Percentiles rank a stretch among this genome's conserved stretches.
Evolutionary conservation across 2,329 filamentous ascomycete genomes (phyloP).

Genomic region (Dactylellina sp.): DNA sequence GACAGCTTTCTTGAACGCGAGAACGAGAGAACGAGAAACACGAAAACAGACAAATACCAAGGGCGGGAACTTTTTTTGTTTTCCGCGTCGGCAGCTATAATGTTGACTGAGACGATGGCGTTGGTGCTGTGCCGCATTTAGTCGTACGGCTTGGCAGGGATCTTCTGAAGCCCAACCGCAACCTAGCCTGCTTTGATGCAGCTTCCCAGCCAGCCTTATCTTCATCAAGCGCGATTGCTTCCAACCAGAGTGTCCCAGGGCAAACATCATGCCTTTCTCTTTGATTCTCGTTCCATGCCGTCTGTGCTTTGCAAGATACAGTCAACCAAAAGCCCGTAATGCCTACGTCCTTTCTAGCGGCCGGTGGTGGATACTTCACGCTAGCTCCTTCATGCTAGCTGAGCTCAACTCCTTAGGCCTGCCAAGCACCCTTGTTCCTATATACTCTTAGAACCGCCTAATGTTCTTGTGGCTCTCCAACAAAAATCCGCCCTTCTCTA

Average conservation of each 20-base stretch:
- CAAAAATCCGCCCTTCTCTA: constrained; percentile 1
- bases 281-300: constrained; percentile 24
- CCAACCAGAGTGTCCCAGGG: constrained; percentile 9
- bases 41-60: constrained; percentile 24
- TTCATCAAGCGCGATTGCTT: constrained; percentile 18
- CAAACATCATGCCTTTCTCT: constrained; percentile 24
- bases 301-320: constrained; percentile 13
- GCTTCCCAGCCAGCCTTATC: constrained; percentile 44
- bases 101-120: constrained; percentile 22
- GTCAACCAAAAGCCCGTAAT: constrained; percentile 24
- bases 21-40: constrained; percentile 10
- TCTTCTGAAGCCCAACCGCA: constrained; percentile 21
- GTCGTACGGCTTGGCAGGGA: constrained; percentile 50
- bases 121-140: constrained; percentile 39
- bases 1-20: constrained; percentile 43
- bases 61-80: not conserved
- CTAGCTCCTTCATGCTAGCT: not conserved
- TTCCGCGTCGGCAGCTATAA: constrained; percentile 14
- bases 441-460: constrained; percentile 6
- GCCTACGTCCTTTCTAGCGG: not conserved
- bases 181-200: constrained; percentile 35
- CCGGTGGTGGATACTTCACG: not conserved
- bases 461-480: constrained; percentile 37
- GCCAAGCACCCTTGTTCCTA: constrained; percentile 14
- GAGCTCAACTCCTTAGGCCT: constrained; percentile 12